These are phyloP conservation scores for Podosphaera fusca DNA, from an alignment of 2,329 filamentous ascomycete genomes.

Conservation along the genomic window DNA sequence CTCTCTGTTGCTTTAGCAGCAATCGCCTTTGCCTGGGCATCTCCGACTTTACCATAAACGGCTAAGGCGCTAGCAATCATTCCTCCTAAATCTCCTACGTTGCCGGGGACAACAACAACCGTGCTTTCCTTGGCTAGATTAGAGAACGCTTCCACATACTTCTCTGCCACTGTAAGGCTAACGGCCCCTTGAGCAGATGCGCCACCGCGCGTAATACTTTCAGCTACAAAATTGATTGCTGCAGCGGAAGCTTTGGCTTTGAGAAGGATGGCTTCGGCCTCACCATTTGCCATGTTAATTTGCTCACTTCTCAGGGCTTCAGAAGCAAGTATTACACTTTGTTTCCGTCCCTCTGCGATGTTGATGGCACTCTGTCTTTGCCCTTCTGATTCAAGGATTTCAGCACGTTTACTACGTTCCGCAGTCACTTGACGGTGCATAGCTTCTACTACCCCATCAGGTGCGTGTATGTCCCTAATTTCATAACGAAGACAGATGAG, in stretches of 20 bases:
- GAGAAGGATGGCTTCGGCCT: constrained; percentile 77
- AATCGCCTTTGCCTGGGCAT: constrained; percentile 49
- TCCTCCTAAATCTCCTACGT: constrained; percentile 82
- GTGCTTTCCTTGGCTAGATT: constrained; percentile 90
- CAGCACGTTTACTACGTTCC: constrained; percentile 87
- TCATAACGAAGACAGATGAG: constrained; percentile 92
- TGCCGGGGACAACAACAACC: constrained; percentile 83
- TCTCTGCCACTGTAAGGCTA: constrained; percentile 77
- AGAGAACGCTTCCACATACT: constrained; percentile 89
- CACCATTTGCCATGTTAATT: constrained; percentile 80
- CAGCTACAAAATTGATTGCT: constrained; percentile 71
- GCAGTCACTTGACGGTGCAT: constrained; percentile 98
- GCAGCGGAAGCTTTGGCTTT: constrained; percentile 67
- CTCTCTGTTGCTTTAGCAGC: constrained; percentile 25
- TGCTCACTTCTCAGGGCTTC: constrained; percentile 77
- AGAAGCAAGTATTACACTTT: constrained; percentile 85
- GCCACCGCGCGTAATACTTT: constrained; percentile 48
- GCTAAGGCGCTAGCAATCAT: constrained; percentile 95
- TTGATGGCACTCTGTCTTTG: constrained; percentile 96
- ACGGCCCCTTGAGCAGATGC: constrained; percentile 62
- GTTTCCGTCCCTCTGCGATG: constrained; percentile 92
- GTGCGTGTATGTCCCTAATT: constrained; percentile 93
- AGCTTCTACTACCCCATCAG: constrained; percentile 75
- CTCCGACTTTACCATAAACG: constrained; percentile 81
- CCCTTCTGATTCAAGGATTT: constrained; percentile 92